A percentile compares a stretch with the other conserved stretches of the same genome.
Conservation (phyloP, 108 stramenopile genomes). For the Nitzschia sp. region DNA sequence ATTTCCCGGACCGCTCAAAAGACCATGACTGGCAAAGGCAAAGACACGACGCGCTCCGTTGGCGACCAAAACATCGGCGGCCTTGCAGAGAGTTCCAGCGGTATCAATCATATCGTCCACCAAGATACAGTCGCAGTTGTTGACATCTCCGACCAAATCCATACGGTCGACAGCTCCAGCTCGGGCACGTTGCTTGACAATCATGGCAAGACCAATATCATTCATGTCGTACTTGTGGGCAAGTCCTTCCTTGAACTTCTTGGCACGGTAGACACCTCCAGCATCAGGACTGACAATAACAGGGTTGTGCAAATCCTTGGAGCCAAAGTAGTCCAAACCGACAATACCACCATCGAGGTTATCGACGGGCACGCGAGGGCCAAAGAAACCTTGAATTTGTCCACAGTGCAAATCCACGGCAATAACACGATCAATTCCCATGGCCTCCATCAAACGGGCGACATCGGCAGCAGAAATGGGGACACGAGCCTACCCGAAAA, state of each 20-base stretch:
- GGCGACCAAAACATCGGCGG: constrained; percentile 91
- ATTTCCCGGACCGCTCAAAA: constrained; percentile 96
- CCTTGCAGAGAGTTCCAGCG: constrained; percentile 98
- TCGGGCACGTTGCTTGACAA: constrained; percentile 99
- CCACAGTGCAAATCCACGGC: constrained; percentile 99
- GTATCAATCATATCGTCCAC: constrained; percentile 99
- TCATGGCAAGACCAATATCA: constrained; percentile 98
- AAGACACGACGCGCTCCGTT: constrained; percentile 97
- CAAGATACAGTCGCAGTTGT: constrained; percentile 96
- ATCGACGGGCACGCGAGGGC: constrained; percentile 98
- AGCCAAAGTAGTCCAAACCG: constrained; percentile 97
- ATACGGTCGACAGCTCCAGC: constrained; percentile 93
- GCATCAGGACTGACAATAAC: constrained; percentile 99
- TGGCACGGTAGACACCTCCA: constrained; percentile 99
- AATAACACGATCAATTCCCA: constrained; percentile 99
- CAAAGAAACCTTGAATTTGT: constrained; percentile 98
- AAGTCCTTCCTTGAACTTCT: constrained; percentile 98
- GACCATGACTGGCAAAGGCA: constrained; percentile 98
- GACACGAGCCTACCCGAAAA: constrained; percentile 92
- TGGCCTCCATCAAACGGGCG: constrained; percentile 97
- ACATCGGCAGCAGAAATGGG: constrained; percentile 99
- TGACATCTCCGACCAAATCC: constrained; percentile 99
- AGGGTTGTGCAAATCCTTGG: constrained; percentile 97
- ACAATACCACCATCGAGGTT: constrained; percentile 98
- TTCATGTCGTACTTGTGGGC: constrained; percentile 92